Conservation (phyloP, 352 stramenopile species). For the Phytopythium kandeliae region DNA sequence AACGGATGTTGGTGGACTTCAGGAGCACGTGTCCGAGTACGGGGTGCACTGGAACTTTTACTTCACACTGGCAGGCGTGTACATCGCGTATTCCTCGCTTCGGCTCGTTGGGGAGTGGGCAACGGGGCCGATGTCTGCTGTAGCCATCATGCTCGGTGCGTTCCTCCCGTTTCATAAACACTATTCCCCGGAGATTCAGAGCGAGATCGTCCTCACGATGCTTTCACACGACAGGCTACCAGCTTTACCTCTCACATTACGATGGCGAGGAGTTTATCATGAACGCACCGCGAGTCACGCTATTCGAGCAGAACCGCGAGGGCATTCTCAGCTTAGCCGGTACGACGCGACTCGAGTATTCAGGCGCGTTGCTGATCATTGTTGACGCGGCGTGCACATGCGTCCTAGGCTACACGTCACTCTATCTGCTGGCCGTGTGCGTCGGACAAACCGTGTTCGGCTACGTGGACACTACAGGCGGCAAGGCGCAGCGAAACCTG, state of each 20-base stretch:
- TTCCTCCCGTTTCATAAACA: background rate
- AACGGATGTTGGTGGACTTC: background rate
- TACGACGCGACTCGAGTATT: no score
- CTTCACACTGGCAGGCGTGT: conserved; percentile 91
- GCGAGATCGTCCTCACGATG: conserved; percentile 7
- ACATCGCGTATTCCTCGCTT: conserved; percentile 62
- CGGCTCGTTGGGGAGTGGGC: conserved; percentile 40
- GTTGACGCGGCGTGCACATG: background rate
- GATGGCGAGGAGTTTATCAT: conserved; percentile 76
- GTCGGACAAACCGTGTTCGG: conserved; percentile 59
- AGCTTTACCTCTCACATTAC: conserved; percentile 79
- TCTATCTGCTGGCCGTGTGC: conserved; percentile 83
- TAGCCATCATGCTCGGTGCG: conserved; percentile 35
- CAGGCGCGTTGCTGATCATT: background rate
- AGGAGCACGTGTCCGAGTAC: conserved; percentile 97
- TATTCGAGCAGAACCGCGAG: conserved; percentile 94
- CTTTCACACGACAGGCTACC: conserved; percentile 36
- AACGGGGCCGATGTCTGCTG: conserved; percentile 31
- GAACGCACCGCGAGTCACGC: conserved; percentile 51
- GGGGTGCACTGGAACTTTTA: conserved; percentile 99
- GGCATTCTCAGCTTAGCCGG: conserved; percentile 89
- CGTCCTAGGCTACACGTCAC: conserved; percentile 88
- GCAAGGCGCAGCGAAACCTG: conserved; percentile 55
- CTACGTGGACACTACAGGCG: conserved; percentile 53
- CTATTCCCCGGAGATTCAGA: no score